Base-by-base conservation (phyloP, 169 alveolate genomes). In the Cryptosporidium andersoni region DNA sequence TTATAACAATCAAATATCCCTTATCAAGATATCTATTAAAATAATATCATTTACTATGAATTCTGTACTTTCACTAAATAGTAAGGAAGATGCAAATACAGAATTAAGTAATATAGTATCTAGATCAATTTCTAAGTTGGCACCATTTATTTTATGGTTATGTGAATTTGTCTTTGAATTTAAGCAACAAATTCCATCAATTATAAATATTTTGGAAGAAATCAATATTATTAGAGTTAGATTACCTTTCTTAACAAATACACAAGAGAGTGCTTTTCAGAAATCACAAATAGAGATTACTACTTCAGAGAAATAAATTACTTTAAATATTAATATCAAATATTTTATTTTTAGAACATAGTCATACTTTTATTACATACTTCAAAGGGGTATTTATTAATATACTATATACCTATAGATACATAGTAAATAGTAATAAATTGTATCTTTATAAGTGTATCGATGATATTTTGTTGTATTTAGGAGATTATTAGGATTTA, bases 161-260 rank as follows among this genome's bases (percentile, higher is more conserved):
- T 74, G 85, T 34, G 85, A 74, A 51, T 74, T 74, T 25, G 66
- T 60, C 16, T 74, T 74, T 60, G 85, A 74, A 2, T 60, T 58
- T 14, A 74, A 55, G 48, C 43, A 52, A 5, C 40, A 55, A 51
- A 74, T 74, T 60, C 85, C 85, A 1, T 43, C n/a, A 45, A 5
- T 74, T 39, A 58, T 45, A 42, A 52, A 74, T 7, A 58, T 74
- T 16, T 68, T 74, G 12, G 85, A 74, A 51, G 85, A 74, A 56
- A 55, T 74, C 14, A 74, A 74, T 58, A 55, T 74, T 37, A 74
- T 74, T 12, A 74, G 60, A 36, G 60, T 74, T 12, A 74, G 85
- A 58, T 55, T 74, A 25, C 85, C 85, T 42, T 58, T 74, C 7
- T 42, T 74, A 60, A 8, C 37, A 14, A 74, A 55, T 34, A 43